phyloP scores from a whole-genome alignment of 164 flowering plant species.

The Kalanchoe fedtschenkoi region DNA sequence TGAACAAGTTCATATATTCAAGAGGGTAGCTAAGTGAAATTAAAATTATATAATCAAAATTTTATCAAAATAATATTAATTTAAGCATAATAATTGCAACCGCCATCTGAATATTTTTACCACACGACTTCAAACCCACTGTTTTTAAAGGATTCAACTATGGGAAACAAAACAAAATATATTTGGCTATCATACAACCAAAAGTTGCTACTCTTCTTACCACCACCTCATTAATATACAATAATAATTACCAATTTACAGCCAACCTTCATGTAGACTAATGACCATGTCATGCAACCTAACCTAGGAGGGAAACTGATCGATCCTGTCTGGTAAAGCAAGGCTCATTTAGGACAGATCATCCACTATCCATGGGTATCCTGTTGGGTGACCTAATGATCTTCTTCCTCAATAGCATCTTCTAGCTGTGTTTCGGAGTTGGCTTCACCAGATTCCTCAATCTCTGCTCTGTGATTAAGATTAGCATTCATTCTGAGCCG shows the following conservation, averaged over 20 bases:
- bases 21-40: too few relatives aligned
- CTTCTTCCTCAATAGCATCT: conserved; percentile 35
- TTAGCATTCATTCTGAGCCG: neutral
- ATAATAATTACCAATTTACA: neutral
- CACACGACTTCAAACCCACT: too few relatives aligned
- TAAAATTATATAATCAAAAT: too few relatives aligned
- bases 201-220: too few relatives aligned
- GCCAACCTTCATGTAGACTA: neutral
- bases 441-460: neutral
- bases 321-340: neutral
- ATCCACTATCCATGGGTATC: conserved; percentile 35
- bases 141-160: neutral
- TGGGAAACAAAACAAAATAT: neutral
- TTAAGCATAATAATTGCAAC: too few relatives aligned
- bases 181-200: neutral
- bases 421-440: conserved; percentile 5
- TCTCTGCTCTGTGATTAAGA: neutral
- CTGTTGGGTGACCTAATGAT: conserved; percentile 38
- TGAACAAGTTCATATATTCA: too few relatives aligned
- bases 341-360: neutral
- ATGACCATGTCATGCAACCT: too few relatives aligned
- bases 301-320: neutral
- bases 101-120: too few relatives aligned
- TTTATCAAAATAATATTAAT: too few relatives aligned
- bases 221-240: too few relatives aligned